phyloP scores from a whole-genome alignment of 2,329 filamentous ascomycete genomes.

The Epichloe coenophiala region DNA sequence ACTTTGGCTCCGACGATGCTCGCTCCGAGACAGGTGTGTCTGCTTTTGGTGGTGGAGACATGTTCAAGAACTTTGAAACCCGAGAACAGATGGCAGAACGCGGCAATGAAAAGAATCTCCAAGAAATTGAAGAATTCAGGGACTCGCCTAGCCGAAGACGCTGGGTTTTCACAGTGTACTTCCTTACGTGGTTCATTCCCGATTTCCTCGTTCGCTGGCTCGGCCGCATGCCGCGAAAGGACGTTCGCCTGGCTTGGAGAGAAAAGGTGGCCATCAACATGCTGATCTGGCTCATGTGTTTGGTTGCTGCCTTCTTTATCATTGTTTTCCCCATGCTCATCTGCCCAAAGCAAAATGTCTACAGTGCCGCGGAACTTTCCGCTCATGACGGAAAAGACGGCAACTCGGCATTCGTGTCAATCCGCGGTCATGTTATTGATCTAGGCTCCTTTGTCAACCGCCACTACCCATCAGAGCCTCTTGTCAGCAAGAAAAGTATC shows the following conservation, averaged over 20 bases:
- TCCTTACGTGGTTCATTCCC: constrained; percentile 77
- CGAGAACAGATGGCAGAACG: constrained; percentile 91
- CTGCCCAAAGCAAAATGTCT: constrained; percentile 85
- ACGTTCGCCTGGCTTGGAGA: constrained; percentile 85
- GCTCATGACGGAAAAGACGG: constrained; percentile 59
- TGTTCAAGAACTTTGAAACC: constrained; percentile 96
- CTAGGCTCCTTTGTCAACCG: constrained; percentile 56
- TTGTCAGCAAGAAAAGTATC: constrained; percentile 45
- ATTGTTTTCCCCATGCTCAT: constrained; percentile 76
- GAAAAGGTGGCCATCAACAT: constrained; percentile 98
- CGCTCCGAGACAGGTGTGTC: constrained; percentile 87
- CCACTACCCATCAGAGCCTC: constrained; percentile 51
- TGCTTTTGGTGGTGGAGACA: constrained; percentile 83
- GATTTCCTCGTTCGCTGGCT: constrained; percentile 66
- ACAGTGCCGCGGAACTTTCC: constrained; percentile 62
- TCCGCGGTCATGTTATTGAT: constrained; percentile 84
- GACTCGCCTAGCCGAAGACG: constrained; percentile 72
- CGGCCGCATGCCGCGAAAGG: constrained; percentile 81
- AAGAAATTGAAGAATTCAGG: constrained; percentile 75
- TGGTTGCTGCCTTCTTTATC: constrained; percentile 73
- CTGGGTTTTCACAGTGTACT: constrained; percentile 75
- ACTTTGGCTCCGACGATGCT: constrained; percentile 73
- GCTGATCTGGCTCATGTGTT: constrained; percentile 84
- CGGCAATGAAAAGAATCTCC: constrained; percentile 77
- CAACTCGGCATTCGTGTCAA: constrained; percentile 54